A percentile compares a stretch with the other conserved stretches of the same genome.
phyloP scores from a whole-genome alignment of 495 filamentous ascomycete genomes.

The Paragyromitra xinjiangensis region DNA sequence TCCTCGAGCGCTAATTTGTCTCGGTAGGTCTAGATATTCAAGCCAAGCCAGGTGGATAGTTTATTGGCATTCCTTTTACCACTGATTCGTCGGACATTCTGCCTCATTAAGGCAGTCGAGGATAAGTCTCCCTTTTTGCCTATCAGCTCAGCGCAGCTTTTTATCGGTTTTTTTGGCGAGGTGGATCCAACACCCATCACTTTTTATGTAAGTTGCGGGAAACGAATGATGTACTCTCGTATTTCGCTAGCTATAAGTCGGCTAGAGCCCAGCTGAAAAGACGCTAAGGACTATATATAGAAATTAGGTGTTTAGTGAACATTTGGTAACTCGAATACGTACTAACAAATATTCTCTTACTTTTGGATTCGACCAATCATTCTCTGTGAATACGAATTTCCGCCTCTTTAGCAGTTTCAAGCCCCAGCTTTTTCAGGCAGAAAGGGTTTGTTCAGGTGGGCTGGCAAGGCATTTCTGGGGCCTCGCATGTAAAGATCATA shows the following conservation, averaged over 20 bases:
- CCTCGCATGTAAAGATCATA: background rate
- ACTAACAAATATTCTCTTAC: background rate
- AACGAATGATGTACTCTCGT: slow-evolving; percentile 26
- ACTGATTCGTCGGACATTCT: slow-evolving; percentile 7
- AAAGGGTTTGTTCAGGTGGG: background rate
- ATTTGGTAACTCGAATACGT: slow-evolving; percentile 13
- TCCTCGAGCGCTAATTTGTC: background rate
- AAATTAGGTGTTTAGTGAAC: slow-evolving; percentile 43
- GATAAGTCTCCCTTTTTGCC: background rate
- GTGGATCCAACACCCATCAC: background rate
- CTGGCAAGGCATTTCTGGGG: background rate
- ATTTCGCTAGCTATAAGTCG: slow-evolving; percentile 25
- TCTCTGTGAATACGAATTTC: background rate
- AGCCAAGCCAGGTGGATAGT: background rate
- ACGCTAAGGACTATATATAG: slow-evolving; percentile 43
- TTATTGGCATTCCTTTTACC: background rate
- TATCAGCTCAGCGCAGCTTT: background rate
- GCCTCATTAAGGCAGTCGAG: background rate
- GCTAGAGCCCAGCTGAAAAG: slow-evolving; percentile 10
- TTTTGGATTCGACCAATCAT: background rate
- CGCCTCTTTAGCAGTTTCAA: background rate
- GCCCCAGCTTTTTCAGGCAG: background rate
- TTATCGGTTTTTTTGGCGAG: slow-evolving; percentile 6
- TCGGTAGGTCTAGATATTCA: background rate
- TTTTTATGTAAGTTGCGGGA: slow-evolving; percentile 28